Evolutionary conservation across 2,329 filamentous ascomycete genomes (phyloP).

Genomic region (Neurospora sp.): DNA sequence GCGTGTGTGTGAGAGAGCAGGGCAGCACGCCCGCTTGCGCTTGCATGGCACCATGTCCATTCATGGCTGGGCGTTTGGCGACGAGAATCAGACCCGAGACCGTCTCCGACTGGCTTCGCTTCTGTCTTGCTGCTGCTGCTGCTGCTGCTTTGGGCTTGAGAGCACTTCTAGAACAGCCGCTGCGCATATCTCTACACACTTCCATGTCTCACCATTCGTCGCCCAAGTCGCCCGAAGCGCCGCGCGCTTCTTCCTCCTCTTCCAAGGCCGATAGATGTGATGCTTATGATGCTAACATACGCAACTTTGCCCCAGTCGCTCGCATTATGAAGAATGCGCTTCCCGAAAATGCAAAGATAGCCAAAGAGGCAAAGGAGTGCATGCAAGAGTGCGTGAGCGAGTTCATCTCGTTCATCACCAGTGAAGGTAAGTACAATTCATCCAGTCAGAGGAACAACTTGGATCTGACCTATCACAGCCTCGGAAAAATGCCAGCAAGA

Average conservation of each 20-base stretch:
- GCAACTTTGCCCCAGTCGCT: slow-evolving; percentile 90
- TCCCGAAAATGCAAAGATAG: slow-evolving; percentile 97
- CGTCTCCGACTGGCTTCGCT: slow-evolving; percentile 37
- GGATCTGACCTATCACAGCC: slow-evolving; percentile 44
- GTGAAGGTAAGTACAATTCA: slow-evolving; percentile 59
- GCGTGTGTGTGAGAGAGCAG: neutral
- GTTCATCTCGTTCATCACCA: slow-evolving; percentile 99
- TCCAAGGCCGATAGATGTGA: slow-evolving; percentile 40
- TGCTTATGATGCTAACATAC: slow-evolving; percentile 80
- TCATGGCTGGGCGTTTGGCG: neutral
- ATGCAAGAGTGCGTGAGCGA: slow-evolving; percentile 99
- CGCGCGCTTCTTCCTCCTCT: slow-evolving; percentile 25
- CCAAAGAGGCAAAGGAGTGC: slow-evolving; percentile 98
- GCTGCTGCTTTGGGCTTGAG: slow-evolving; percentile 19
- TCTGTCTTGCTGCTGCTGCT: slow-evolving; percentile 32
- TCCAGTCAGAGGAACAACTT: slow-evolving; percentile 7
- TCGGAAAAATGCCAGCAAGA: slow-evolving; percentile 99
- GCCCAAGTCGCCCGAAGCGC: slow-evolving; percentile 39
- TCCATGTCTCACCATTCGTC: slow-evolving; percentile 53
- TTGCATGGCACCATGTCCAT: slow-evolving; percentile 18
- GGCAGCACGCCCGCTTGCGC: slow-evolving; percentile 14
- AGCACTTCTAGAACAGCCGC: neutral
- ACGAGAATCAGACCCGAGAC: slow-evolving; percentile 13
- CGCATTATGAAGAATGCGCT: slow-evolving; percentile 98
- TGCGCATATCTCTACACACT: slow-evolving; percentile 15